Percentiles rank a stretch among this genome's conserved stretches.
phyloP scores from a whole-genome alignment of 345 rosid species.

The Reutealis trisperma region DNA sequence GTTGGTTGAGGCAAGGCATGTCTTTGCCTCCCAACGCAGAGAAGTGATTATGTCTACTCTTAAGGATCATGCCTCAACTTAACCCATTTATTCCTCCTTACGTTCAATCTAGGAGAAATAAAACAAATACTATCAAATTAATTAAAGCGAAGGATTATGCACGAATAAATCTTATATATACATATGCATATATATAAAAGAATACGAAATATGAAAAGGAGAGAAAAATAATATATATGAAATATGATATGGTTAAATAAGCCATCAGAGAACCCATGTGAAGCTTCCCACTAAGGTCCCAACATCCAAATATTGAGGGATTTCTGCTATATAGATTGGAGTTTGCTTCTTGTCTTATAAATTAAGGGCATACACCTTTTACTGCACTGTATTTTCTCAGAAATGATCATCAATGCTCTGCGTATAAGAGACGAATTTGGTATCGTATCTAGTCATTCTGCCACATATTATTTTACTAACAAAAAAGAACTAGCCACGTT shows the following conservation, averaged over 20 bases:
- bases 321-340: not conserved
- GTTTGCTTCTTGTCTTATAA: conserved; percentile 14
- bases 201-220: too few species aligned
- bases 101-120: not conserved
- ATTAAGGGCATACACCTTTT: conserved; percentile 1
- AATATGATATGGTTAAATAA: conserved; percentile 3
- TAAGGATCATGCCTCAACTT: not conserved
- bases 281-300: conserved; percentile 13
- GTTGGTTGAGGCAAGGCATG: conserved; percentile 1
- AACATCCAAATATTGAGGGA: conserved; percentile 12
- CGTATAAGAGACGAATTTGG: too few species aligned
- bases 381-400: conserved; percentile 3
- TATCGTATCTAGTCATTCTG: too few species aligned
- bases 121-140: not conserved
- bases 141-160: not conserved
- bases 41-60: not conserved
- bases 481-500: too few species aligned
- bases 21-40: not conserved
- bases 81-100: not conserved
- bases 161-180: too few species aligned
- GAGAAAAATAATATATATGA: not conserved
- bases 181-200: not conserved
- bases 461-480: too few species aligned
- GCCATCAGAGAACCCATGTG: conserved; percentile 16
- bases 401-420: not conserved